phyloP scores from a whole-genome alignment of 768 basidiomycete species.

The Cystofilobasidium capitatum region DNA sequence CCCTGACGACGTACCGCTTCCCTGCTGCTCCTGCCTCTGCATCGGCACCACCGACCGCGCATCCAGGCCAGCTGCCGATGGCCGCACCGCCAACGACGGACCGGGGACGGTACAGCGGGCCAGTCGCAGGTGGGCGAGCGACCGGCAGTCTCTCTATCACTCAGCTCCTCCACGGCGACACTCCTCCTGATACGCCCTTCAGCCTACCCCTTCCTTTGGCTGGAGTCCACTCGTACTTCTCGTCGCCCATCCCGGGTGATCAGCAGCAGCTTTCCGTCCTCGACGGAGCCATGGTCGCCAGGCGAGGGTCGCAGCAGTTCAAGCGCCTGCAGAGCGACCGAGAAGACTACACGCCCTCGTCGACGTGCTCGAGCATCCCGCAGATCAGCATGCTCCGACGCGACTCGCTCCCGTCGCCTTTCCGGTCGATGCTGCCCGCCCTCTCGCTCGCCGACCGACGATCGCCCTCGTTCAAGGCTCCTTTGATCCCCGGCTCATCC shows the following conservation, averaged over 20 bases:
- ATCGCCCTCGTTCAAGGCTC: neutral
- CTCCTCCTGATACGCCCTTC: slow-evolving; percentile 2
- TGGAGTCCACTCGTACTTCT: neutral
- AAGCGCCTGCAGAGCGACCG: slow-evolving; percentile 1
- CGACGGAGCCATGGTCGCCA: neutral
- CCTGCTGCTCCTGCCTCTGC: neutral
- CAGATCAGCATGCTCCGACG: neutral
- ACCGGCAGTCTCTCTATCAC: neutral
- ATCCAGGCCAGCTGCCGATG: neutral
- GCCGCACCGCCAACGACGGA: neutral
- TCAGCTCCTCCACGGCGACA: neutral
- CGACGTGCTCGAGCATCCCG: neutral
- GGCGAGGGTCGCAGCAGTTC: neutral
- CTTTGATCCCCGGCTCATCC: no score
- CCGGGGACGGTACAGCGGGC: no score
- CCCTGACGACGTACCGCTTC: neutral
- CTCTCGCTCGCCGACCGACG: neutral
- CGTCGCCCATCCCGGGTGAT: neutral
- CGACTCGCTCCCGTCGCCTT: neutral
- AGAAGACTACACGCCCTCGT: neutral
- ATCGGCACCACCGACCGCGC: neutral
- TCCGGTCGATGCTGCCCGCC: neutral
- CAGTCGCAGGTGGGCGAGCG: neutral
- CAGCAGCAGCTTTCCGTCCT: slow-evolving; percentile 1
- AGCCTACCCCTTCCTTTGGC: neutral